Evolutionary conservation across 495 filamentous ascomycete species (phyloP).

Genomic region (Tuber brumale): DNA sequence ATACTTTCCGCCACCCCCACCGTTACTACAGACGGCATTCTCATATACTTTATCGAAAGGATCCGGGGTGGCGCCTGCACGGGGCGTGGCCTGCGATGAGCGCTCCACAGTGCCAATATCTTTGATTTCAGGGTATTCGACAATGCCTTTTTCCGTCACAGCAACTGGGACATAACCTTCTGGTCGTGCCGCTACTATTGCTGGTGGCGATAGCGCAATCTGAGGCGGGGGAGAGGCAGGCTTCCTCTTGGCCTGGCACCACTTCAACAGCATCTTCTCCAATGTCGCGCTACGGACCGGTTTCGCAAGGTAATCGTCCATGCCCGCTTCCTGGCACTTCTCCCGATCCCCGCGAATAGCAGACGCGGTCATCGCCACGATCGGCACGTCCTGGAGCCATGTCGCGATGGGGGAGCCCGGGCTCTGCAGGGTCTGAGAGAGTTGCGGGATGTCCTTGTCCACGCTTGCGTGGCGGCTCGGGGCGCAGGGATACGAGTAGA

Average conservation of each 20-base stretch:
- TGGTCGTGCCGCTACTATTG: conserved; percentile 14
- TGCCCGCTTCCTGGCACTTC: conserved; percentile 67
- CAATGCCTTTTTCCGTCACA: conserved; percentile 29
- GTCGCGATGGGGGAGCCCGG: conserved; percentile 7
- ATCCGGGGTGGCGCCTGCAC: not conserved
- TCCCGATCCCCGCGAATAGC: conserved; percentile 76
- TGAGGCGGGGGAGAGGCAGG: conserved; percentile 1
- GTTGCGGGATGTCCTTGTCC: conserved; percentile 12
- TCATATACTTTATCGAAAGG: not conserved
- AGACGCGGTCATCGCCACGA: conserved; percentile 75
- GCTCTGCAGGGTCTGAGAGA: conserved; percentile 4
- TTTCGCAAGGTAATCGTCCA: conserved; percentile 80
- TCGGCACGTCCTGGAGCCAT: conserved; percentile 49
- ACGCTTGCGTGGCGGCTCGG: conserved; percentile 19
- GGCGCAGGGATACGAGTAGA: conserved; percentile 27
- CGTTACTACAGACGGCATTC: not conserved
- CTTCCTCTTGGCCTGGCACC: conserved; percentile 39
- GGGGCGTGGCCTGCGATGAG: not conserved
- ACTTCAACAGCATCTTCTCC: conserved; percentile 65
- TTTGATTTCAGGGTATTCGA: conserved; percentile 22
- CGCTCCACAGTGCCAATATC: conserved; percentile 6
- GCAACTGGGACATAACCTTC: conserved; percentile 3
- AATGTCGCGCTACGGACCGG: conserved; percentile 63
- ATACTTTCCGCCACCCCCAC: not conserved
- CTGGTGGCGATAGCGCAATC: conserved; percentile 10